Evolutionary conservation across 768 basidiomycete species (phyloP), one percentile per base, ranked within the genome.

Genomic region (Coprinopsis marcescibilis): DNA sequence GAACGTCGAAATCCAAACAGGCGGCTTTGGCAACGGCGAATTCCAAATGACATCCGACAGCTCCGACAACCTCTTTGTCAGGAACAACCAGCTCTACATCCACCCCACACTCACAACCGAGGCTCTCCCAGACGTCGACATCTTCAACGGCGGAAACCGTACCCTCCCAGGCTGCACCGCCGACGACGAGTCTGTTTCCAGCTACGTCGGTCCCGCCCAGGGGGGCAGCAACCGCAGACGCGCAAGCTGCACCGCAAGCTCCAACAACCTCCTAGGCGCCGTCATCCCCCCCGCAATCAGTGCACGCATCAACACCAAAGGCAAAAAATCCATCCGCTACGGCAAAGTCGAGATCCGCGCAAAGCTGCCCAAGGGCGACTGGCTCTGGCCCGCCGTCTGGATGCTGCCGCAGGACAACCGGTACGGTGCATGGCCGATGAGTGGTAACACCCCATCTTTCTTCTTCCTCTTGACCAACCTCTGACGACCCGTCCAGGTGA

Each of bases 371-470:
- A 62, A 64, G 17, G 80, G 81, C 0, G 72, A 76, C 55, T 88
- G 85, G 83, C 76, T 87, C 62, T 85, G 82, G 81, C 85, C 85
- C 4, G 77, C 80, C 1, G 68, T 87, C 19, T 84, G 81, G 78
- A 82, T 88, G 79, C 70, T 86, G 37, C 85, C 85, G 0, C 74
- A 76, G 34, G 65, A 81, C 49, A 42, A 76, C 36, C 68, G 69
- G 1, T 86, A 87, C 53, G 85, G 86, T 0, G 57, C 71, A 1
- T 81, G 80, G 76, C 85, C 85, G 0, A 53, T 68, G 37, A 77
- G 69, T 48, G 69, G 81, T 43, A 36, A 8, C 35, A 13, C 8
- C 7, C 8, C 29, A 8, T 32, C 8, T n/a, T 8, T n/a, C n/a
- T 32, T 32, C 8, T 32, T n/a, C 29, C 29, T n/a, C 29, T 32